A percentile compares a stretch with the other conserved stretches of the same genome.
Evolutionary conservation across 768 basidiomycete genomes (phyloP).

Genomic region (Pholiota molesta): DNA sequence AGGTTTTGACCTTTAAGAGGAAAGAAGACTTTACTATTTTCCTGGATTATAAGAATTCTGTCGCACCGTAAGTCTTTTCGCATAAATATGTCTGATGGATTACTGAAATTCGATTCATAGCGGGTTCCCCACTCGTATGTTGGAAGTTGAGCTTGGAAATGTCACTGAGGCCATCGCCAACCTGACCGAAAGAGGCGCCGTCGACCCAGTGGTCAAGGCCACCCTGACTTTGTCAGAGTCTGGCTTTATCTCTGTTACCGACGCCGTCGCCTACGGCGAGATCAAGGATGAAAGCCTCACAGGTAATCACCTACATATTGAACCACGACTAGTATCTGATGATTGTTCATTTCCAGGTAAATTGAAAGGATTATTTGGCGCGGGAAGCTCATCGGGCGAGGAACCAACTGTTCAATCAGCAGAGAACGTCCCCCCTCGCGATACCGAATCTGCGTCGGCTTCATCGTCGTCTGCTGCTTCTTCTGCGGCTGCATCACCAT

Average conservation of each 20-base stretch:
- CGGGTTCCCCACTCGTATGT: slow-evolving; percentile 72
- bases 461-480: slow-evolving; percentile 33
- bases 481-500: slow-evolving; percentile 40
- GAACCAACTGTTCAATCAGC: slow-evolving; percentile 43
- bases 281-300: slow-evolving; percentile 80
- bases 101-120: slow-evolving; percentile 33
- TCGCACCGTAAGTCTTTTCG: slow-evolving; percentile 54
- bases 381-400: slow-evolving; percentile 45
- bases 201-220: slow-evolving; percentile 86
- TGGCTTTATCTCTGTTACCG: slow-evolving; percentile 80
- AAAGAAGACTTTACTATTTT: slow-evolving; percentile 81
- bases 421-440: slow-evolving; percentile 48
- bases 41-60: slow-evolving; percentile 72
- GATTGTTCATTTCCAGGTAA: slow-evolving; percentile 53
- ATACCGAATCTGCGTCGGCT: slow-evolving; percentile 35
- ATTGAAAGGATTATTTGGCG: slow-evolving; percentile 87
- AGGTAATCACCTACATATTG: slow-evolving; percentile 43
- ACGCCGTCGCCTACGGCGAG: slow-evolving; percentile 80
- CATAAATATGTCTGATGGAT: background rate
- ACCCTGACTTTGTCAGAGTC: slow-evolving; percentile 84
- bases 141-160: slow-evolving; percentile 72
- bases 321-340: background rate
- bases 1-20: slow-evolving; percentile 85
- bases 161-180: slow-evolving; percentile 79
- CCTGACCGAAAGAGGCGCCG: slow-evolving; percentile 78